These are phyloP conservation scores for Przewalskia tangutica DNA, from an alignment of 257 asterid species.

Conservation along the genomic window DNA sequence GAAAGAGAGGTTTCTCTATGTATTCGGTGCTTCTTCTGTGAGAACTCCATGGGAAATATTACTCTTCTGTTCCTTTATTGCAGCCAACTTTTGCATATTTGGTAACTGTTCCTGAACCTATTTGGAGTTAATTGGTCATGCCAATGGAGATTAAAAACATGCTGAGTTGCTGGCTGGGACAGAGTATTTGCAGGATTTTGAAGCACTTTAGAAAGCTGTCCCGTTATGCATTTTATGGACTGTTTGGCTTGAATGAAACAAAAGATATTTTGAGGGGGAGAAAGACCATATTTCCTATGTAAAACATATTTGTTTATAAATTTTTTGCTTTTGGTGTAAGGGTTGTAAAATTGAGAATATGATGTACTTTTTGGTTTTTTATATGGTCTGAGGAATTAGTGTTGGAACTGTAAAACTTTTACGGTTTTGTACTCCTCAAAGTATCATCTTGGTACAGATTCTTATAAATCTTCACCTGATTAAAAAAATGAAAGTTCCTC, in stretches of 20 bases:
- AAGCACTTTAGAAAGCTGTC: background rate
- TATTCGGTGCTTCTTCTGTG: background rate
- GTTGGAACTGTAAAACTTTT: background rate
- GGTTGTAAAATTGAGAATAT: background rate
- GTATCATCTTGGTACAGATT: background rate
- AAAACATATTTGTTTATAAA: background rate
- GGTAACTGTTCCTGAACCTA: background rate
- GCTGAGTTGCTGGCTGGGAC: background rate
- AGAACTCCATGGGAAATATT: background rate
- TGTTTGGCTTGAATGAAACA: background rate
- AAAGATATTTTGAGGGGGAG: background rate
- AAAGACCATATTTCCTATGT: background rate
- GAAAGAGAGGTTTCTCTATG: background rate
- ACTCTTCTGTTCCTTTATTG: background rate
- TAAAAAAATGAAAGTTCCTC: no score
- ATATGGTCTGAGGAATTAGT: background rate
- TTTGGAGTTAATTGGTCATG: background rate
- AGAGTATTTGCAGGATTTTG: background rate
- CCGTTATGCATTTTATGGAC: background rate
- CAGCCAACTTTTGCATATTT: background rate
- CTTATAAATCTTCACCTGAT: no score
- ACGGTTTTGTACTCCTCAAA: background rate
- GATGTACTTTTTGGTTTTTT: background rate
- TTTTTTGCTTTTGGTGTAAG: background rate
- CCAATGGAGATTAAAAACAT: background rate